Percentiles rank a stretch among this genome's conserved stretches.
phyloP scores from a whole-genome alignment of 2,329 filamentous ascomycete genomes.

The Cercospora citrullina region DNA sequence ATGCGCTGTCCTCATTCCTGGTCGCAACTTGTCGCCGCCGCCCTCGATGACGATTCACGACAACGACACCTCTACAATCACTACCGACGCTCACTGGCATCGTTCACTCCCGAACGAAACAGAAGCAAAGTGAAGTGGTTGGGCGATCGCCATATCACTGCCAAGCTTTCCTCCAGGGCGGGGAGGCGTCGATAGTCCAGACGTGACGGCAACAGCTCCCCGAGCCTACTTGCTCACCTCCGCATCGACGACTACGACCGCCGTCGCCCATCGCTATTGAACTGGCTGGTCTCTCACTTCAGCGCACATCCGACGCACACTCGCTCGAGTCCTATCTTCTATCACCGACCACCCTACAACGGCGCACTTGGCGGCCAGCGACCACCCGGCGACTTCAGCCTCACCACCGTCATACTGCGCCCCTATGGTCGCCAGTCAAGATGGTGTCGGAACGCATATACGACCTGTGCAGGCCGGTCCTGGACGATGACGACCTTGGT shows the following conservation, averaged over 20 bases:
- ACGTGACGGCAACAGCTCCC: conserved; percentile 2
- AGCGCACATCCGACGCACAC: neutral
- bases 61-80: neutral
- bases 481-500: conserved; percentile 72
- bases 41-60: conserved; percentile 4
- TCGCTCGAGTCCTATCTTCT: neutral
- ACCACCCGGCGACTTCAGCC: conserved; percentile 10
- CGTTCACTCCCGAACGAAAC: neutral
- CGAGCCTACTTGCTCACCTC: conserved; percentile 4
- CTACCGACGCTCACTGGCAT: neutral
- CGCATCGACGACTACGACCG: conserved; percentile 5
- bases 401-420: neutral
- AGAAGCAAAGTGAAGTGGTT: neutral
- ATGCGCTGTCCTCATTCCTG: conserved; percentile 9
- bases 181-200: conserved; percentile 3
- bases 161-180: conserved; percentile 1
- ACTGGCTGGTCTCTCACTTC: neutral
- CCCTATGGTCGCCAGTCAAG: conserved; percentile 36
- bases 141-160: neutral
- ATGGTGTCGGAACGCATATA: conserved; percentile 95
- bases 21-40: conserved; percentile 4
- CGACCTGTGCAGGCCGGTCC: conserved; percentile 83
- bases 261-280: neutral
- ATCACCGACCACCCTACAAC: neutral
- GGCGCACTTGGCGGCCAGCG: neutral